Evolutionary conservation across 176 grass and related monocot genomes (phyloP).

Genomic region (Carex littledalei): DNA sequence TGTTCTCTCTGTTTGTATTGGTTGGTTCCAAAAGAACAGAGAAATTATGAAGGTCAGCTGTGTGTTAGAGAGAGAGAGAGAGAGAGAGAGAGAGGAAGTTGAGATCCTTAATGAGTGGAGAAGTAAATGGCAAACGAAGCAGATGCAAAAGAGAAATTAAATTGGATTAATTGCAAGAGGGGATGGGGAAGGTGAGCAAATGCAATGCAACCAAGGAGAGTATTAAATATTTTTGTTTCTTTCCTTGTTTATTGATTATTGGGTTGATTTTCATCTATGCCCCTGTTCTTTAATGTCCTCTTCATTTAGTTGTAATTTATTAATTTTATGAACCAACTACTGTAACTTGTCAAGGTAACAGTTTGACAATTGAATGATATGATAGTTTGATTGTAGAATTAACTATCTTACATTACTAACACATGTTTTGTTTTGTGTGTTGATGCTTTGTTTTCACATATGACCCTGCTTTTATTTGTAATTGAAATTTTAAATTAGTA

Average conservation of each 20-base stretch:
- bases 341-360: neutral
- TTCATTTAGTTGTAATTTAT: neutral
- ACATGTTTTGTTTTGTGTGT: neutral
- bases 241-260: constrained; percentile 1
- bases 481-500: no score
- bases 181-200: constrained; percentile 22
- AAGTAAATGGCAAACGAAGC: constrained; percentile 8
- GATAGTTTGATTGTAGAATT: neutral
- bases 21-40: neutral
- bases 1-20: neutral
- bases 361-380: neutral
- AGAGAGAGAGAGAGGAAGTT: neutral
- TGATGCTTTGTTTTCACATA: neutral
- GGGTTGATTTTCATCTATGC: neutral
- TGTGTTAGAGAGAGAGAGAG: neutral
- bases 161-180: constrained; percentile 12
- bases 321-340: neutral
- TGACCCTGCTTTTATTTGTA: neutral
- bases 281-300: neutral
- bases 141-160: constrained; percentile 19
- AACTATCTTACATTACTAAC: neutral
- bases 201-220: neutral
- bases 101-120: constrained; percentile 25
- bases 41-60: neutral
- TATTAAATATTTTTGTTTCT: constrained; percentile 24